Percentiles rank a stretch among this genome's conserved stretches.
phyloP scores from a whole-genome alignment of 192 early-diverging fungal species.

The Piromyces finnis region DNA sequence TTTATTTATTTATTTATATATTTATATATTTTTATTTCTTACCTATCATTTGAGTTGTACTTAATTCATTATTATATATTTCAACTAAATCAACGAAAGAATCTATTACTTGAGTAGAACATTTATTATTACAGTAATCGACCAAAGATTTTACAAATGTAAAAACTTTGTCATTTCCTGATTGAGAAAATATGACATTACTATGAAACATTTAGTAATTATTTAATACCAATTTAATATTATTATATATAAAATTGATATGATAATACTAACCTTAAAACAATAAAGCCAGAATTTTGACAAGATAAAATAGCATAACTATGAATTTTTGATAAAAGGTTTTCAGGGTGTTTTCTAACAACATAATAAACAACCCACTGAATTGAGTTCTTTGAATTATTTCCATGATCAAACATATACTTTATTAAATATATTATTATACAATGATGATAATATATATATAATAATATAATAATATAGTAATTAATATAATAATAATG shows the following conservation, averaged over 20 bases:
- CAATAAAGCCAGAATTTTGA: neutral
- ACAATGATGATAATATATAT: too few relatives aligned
- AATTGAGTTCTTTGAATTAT: neutral
- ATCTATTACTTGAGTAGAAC: neutral
- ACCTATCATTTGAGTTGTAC: neutral
- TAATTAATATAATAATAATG: too few relatives aligned
- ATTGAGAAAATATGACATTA: neutral
- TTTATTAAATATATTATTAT: too few relatives aligned
- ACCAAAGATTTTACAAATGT: neutral
- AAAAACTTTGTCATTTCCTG: neutral
- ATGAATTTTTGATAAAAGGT: neutral
- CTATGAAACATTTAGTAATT: too few relatives aligned
- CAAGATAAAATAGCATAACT: neutral
- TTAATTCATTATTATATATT: neutral
- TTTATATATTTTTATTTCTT: neutral
- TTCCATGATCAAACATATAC: neutral
- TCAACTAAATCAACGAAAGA: neutral
- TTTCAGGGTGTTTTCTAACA: neutral
- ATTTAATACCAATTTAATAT: too few relatives aligned
- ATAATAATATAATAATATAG: too few relatives aligned
- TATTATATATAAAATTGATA: too few relatives aligned
- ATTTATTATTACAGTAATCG: neutral
- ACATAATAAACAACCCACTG: neutral
- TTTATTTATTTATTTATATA: too few relatives aligned
- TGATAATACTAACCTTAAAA: neutral